Conservation (phyloP, 176 grass and related monocot genomes). For the Carex scoparia region DNA sequence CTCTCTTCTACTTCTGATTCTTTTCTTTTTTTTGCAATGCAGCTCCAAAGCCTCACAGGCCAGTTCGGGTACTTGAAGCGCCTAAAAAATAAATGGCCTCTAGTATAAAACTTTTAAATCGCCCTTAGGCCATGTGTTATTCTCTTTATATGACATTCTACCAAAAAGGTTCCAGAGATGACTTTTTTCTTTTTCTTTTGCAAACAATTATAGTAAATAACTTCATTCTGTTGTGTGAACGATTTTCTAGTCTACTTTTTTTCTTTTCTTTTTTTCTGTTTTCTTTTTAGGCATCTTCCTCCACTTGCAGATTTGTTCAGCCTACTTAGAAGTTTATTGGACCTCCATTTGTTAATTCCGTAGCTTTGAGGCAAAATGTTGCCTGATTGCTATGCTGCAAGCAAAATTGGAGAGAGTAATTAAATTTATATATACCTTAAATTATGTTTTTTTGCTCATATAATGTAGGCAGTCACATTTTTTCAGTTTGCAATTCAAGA, state of each 20-base stretch:
- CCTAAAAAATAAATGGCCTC: conserved; percentile 7
- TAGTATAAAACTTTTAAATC: background rate
- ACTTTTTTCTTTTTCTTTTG: background rate
- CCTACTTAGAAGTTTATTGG: too few relatives aligned
- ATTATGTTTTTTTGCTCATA: too few relatives aligned
- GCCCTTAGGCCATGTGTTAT: background rate
- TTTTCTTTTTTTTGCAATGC: background rate
- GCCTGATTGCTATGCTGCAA: too few relatives aligned
- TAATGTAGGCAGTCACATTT: too few relatives aligned
- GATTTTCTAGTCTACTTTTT: background rate
- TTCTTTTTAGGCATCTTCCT: background rate
- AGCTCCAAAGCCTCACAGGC: conserved; percentile 92
- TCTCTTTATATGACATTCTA: background rate
- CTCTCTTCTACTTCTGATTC: background rate
- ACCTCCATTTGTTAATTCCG: too few relatives aligned
- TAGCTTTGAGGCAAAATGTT: too few relatives aligned
- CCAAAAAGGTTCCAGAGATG: background rate
- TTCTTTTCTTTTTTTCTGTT: background rate
- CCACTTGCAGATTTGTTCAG: too few relatives aligned
- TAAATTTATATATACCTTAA: too few relatives aligned
- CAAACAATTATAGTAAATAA: background rate
- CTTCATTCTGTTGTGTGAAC: background rate
- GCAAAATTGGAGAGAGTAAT: too few relatives aligned
- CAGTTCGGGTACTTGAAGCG: conserved; percentile 34
- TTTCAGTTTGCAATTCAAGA: too few relatives aligned